phyloP scores from a whole-genome alignment of 2,329 filamentous ascomycete genomes.

The Clarireedia sp. region DNA sequence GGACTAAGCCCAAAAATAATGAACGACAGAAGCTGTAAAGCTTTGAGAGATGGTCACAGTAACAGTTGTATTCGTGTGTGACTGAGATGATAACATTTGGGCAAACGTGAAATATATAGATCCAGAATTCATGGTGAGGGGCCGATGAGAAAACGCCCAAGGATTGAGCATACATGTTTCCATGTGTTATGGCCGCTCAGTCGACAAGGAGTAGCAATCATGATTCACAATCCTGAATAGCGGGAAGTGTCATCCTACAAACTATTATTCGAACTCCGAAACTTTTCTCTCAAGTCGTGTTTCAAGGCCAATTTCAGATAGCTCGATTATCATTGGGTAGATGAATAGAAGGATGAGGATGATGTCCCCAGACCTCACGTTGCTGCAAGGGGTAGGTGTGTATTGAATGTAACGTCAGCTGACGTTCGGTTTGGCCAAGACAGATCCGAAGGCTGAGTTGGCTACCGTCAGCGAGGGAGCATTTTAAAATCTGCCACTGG shows the following conservation, averaged over 20 bases:
- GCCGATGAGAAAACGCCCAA: neutral
- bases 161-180: constrained; percentile 1
- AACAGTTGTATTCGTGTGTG: neutral
- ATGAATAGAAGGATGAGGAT: constrained; percentile 2
- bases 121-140: neutral
- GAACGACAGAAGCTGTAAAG: constrained; percentile 2
- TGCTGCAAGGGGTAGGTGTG: neutral
- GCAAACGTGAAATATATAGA: neutral
- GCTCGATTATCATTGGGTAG: neutral
- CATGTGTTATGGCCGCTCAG: neutral
- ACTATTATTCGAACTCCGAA: neutral
- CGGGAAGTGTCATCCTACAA: neutral
- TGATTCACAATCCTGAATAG: constrained; percentile 4
- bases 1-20: constrained; percentile 1
- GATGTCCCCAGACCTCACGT: neutral
- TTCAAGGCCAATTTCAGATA: neutral
- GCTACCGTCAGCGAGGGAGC: neutral
- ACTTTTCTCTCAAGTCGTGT: neutral
- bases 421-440: neutral
- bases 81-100: neutral
- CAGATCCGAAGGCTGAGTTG: neutral
- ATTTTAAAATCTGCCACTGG: neutral
- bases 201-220: neutral
- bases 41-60: neutral
- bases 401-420: constrained; percentile 7